These are phyloP conservation scores for Verticillium longisporum DNA, from an alignment of 2,329 filamentous ascomycete genomes.

Conservation along the genomic window DNA sequence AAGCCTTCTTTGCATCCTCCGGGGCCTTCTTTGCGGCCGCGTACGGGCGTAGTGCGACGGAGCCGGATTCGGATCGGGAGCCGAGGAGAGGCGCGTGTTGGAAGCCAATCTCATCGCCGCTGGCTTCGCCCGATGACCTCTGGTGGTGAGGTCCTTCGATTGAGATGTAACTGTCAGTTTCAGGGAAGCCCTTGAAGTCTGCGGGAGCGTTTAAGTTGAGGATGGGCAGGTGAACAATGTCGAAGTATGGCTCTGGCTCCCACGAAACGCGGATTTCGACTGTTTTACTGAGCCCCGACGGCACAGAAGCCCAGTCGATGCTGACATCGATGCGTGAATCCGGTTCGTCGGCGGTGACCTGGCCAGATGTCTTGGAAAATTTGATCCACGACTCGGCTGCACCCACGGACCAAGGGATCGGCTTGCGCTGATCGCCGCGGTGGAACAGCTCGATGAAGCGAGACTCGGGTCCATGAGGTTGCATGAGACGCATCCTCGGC, in stretches of 20 bases:
- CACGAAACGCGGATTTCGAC: slow-evolving; percentile 2
- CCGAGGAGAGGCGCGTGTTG: slow-evolving; percentile 4
- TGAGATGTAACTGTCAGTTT: slow-evolving; percentile 10
- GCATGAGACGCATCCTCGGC: slow-evolving; percentile 30
- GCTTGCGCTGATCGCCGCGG: slow-evolving; percentile 28
- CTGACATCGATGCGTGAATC: slow-evolving; percentile 34
- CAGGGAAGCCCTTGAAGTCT: slow-evolving; percentile 12
- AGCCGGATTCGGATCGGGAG: slow-evolving; percentile 8
- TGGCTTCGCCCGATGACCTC: background rate
- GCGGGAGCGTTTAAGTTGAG: slow-evolving; percentile 3
- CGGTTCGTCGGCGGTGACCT: background rate
- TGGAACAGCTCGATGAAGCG: slow-evolving; percentile 43
- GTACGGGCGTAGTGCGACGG: slow-evolving; percentile 5
- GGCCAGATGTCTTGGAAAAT: slow-evolving; percentile 2
- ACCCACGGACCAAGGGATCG: slow-evolving; percentile 9
- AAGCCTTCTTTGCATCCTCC: slow-evolving; percentile 2
- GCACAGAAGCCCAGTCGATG: slow-evolving; percentile 35
- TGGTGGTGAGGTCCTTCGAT: slow-evolving; percentile 14
- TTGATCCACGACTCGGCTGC: slow-evolving; percentile 8
- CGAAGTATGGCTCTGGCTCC: slow-evolving; percentile 6
- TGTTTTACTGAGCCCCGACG: slow-evolving; percentile 18
- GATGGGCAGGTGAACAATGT: slow-evolving; percentile 8
- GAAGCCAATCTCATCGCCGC: background rate
- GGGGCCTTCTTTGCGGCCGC: background rate
- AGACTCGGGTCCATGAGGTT: slow-evolving; percentile 34